Base-by-base conservation (phyloP, 1,284 basidiomycete genomes). In the Bondarzewia mesenterica region DNA sequence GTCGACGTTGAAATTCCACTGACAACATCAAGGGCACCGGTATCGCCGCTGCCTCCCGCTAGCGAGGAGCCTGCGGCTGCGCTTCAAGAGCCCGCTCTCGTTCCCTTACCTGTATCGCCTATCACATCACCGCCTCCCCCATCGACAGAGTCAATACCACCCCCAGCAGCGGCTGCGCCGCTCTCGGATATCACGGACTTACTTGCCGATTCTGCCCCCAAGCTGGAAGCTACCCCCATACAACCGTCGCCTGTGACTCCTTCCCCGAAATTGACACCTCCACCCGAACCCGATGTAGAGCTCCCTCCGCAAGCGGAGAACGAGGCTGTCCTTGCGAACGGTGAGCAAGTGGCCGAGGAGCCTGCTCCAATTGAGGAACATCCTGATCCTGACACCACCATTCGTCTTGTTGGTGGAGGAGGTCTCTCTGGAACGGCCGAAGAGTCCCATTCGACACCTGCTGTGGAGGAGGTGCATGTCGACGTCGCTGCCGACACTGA, bases 401-500 rank as follows among this genome's bases (percentile, higher is more conserved):
- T 84, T 49, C 73, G 77, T 39, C 62, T 82, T n/a, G 70, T 83
- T 15, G 80, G 78, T 20, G 75, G 72, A 5, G 74, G 73, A 22
- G 65, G 68, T 25, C 23, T 29, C 12, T 14, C 27, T 14, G 27
- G 39, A 14, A 41, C 21, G n/a, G 38, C 29, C 16, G 37, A 41
- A 23, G 40, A 42, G 12, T 25, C 21, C 42, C 14, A 43, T 10
- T 15, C 7, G 18, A 5, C 22, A 22, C n/a, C 20, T 7, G n/a
- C 18, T 12, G 15, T 26, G 15, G 37, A 21, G 14, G 52, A 54
- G 38, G 55, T 54, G 27, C 55, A 39, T 15, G 38, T 16, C 27
- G 25, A 21, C 18, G 16, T 35, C 12, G 15, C 8, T 21, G 46
- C 22, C 14, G 40, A 25, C 29, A 41, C 21, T 21, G 44, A 32